Percentiles rank a stretch among this genome's conserved stretches.
Conservation (phyloP, 2,329 filamentous ascomycete species). For the Tolypocladium inflatum region DNA sequence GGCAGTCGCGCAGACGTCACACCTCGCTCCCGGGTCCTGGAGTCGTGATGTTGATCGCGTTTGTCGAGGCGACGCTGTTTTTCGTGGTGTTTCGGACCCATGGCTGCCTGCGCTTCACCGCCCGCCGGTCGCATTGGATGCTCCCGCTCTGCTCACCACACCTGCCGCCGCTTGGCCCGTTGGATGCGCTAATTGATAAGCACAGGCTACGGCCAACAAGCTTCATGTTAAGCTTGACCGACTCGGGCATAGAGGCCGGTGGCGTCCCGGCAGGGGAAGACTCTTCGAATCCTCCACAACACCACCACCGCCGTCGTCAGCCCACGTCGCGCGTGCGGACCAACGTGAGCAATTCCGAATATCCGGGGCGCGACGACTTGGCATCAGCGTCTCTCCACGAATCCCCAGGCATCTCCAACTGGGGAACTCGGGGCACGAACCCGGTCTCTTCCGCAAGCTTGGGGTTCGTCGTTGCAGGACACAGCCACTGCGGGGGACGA, state of each 20-base stretch:
- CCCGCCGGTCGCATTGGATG: not conserved
- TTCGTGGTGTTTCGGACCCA: not conserved
- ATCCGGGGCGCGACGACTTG: not conserved
- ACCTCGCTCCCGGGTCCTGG: not conserved
- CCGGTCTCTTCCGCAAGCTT: slow-evolving; percentile 1
- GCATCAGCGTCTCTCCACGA: not conserved
- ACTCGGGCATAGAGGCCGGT: not conserved
- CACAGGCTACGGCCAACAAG: not conserved
- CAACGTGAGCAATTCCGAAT: not conserved
- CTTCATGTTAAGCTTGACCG: not conserved
- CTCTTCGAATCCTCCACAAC: not conserved
- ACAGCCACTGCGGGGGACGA: not conserved
- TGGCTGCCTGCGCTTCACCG: not conserved
- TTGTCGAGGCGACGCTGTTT: not conserved
- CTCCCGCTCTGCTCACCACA: too few relatives aligned
- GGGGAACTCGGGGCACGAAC: not conserved
- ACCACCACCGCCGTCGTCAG: not conserved
- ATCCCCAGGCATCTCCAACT: not conserved
- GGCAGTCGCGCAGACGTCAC: not conserved
- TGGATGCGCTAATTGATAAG: not conserved
- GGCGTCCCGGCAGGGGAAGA: not conserved
- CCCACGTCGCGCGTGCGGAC: not conserved
- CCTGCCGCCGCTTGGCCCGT: too few relatives aligned
- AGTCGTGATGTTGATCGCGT: not conserved
- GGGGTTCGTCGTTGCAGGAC: not conserved